Evolutionary conservation across 495 filamentous ascomycete species (phyloP).

Genomic region (Penicillium ochrochloron): DNA sequence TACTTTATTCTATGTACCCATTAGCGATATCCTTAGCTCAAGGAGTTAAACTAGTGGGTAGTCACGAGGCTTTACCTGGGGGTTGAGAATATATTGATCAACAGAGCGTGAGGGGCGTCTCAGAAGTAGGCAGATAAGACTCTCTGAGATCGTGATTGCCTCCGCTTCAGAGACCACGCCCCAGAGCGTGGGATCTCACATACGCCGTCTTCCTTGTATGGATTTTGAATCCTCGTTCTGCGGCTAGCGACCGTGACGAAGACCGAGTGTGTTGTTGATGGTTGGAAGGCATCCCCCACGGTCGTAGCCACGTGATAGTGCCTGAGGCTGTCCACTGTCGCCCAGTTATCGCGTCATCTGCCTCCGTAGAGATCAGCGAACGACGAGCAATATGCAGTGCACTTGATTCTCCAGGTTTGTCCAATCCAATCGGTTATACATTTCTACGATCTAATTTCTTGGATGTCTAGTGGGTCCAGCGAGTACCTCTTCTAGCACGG

Average conservation of each 20-base stretch:
- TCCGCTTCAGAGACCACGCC: slow-evolving; percentile 55
- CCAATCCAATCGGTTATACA: neutral
- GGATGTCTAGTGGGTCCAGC: slow-evolving; percentile 7
- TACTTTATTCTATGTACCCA: neutral
- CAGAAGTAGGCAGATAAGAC: slow-evolving; percentile 12
- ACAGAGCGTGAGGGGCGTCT: slow-evolving; percentile 12
- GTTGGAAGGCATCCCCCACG: neutral
- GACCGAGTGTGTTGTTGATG: slow-evolving; percentile 10
- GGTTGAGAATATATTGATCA: slow-evolving; percentile 8
- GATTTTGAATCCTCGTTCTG: neutral
- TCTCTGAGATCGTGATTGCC: slow-evolving; percentile 17
- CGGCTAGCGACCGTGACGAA: neutral
- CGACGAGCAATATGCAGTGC: neutral
- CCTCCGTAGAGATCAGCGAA: neutral
- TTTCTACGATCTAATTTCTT: neutral
- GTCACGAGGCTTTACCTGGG: neutral
- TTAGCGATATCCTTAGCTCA: neutral
- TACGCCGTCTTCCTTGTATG: neutral
- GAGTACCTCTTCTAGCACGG: slow-evolving; percentile 2
- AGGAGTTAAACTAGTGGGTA: neutral
- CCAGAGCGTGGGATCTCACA: slow-evolving; percentile 22
- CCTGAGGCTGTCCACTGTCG: slow-evolving; percentile 9
- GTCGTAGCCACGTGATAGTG: slow-evolving; percentile 2
- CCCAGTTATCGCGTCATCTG: neutral
- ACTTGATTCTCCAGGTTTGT: neutral